A percentile compares a stretch with the other conserved stretches of the same genome.
Conservation (phyloP, 345 rosid species). For the Geranium brycei region DNA sequence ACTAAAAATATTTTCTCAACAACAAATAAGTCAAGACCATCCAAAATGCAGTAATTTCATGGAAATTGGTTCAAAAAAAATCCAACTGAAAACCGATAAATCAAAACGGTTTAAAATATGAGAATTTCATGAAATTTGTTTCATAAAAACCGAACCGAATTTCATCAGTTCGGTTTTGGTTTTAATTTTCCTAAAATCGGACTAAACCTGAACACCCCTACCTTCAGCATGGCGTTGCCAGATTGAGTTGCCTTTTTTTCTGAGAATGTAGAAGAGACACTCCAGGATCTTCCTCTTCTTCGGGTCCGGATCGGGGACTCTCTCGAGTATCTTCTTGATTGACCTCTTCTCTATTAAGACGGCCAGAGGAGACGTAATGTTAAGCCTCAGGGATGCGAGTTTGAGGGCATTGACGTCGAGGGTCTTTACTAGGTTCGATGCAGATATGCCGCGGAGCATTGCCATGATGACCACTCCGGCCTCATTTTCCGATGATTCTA, state of each 20-base stretch:
- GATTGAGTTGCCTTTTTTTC: constrained; percentile 19
- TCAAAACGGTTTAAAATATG: too few relatives aligned
- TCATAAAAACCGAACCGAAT: too few relatives aligned
- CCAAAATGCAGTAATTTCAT: too few relatives aligned
- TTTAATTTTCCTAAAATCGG: background rate
- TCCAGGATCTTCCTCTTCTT: constrained; percentile 15
- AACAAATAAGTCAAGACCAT: too few relatives aligned
- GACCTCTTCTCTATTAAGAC: constrained; percentile 24
- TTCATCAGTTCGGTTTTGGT: too few relatives aligned
- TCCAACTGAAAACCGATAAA: too few relatives aligned
- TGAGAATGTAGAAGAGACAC: constrained; percentile 22
- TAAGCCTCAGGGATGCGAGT: constrained; percentile 20
- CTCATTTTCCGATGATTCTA: constrained; percentile 30
- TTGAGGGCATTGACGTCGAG: constrained; percentile 22
- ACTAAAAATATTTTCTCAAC: too few relatives aligned
- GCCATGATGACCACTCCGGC: constrained; percentile 18
- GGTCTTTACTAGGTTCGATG: constrained; percentile 11
- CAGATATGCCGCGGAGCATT: constrained; percentile 14
- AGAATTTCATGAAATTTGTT: too few relatives aligned
- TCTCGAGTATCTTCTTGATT: constrained; percentile 17
- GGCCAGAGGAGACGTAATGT: constrained; percentile 20
- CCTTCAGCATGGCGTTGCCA: constrained; percentile 3
- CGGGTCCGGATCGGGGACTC: constrained; percentile 9
- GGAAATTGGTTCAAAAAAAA: too few relatives aligned
- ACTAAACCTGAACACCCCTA: background rate